These are phyloP conservation scores for Eleusine coracana DNA, from an alignment of 176 grass and related monocot genomes.

Conservation along the genomic window DNA sequence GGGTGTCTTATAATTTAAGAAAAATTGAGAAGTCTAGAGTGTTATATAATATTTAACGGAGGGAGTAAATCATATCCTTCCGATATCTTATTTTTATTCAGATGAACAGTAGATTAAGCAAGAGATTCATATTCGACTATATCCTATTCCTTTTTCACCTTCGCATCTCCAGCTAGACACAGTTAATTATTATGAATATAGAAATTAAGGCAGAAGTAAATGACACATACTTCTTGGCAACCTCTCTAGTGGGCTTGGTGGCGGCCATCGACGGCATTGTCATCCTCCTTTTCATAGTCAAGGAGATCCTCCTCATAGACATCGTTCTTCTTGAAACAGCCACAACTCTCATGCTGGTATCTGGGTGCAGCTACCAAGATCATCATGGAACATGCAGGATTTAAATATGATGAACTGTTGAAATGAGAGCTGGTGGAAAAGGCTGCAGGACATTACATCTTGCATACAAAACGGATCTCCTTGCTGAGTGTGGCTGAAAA, in stretches of 20 bases:
- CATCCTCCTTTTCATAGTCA: constrained; percentile 97
- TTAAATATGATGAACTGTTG: constrained; percentile 55
- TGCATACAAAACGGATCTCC: constrained; percentile 94
- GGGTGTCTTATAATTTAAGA: too few species aligned
- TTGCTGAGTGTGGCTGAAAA: constrained; percentile 99
- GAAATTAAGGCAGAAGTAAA: not conserved
- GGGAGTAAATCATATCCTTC: too few species aligned
- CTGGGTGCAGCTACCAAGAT: not conserved
- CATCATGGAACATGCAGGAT: constrained; percentile 19
- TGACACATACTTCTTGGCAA: constrained; percentile 66
- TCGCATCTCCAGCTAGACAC: too few species aligned
- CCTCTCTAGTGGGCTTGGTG: constrained; percentile 72
- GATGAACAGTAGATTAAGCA: too few species aligned
- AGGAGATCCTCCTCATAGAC: constrained; percentile 98
- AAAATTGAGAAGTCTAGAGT: too few species aligned
- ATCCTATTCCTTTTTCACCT: too few species aligned
- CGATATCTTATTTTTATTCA: too few species aligned
- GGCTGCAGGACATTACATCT: constrained; percentile 85
- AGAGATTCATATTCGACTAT: too few species aligned
- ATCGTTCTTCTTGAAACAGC: constrained; percentile 70
- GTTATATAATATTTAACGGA: too few species aligned
- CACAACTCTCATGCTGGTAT: not conserved
- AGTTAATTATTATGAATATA: not conserved
- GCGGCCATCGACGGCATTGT: constrained; percentile 75
- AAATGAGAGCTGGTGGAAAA: constrained; percentile 51